Percentiles rank a stretch among this genome's conserved stretches.
phyloP scores from a whole-genome alignment of 108 stramenopile species.

The Nitzschia inconspicua region DNA sequence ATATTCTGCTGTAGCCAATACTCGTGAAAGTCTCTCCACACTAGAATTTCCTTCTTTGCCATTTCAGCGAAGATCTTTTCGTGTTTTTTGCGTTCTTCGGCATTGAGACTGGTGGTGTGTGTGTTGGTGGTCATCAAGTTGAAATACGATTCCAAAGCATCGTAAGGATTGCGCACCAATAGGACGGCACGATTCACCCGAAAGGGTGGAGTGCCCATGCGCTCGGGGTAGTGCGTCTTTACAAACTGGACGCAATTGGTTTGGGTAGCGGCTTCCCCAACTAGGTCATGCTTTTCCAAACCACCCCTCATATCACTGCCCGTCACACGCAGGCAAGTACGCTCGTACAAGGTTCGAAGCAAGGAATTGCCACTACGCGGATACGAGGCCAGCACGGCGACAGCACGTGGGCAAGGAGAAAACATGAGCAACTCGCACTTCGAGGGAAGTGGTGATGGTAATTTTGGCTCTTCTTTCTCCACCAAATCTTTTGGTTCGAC shows the following conservation, averaged over 20 bases:
- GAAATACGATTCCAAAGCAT: constrained; percentile 92
- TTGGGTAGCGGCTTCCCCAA: constrained; percentile 75
- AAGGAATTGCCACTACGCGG: constrained; percentile 81
- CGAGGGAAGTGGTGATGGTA: constrained; percentile 30
- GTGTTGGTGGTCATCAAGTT: constrained; percentile 90
- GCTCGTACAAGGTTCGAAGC: constrained; percentile 74
- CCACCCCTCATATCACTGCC: constrained; percentile 91
- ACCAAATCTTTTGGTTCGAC: not conserved
- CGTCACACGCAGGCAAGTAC: constrained; percentile 68
- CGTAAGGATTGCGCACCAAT: constrained; percentile 90
- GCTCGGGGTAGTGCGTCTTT: constrained; percentile 92
- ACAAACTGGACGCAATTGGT: constrained; percentile 76
- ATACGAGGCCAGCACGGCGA: constrained; percentile 74
- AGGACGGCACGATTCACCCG: constrained; percentile 60
- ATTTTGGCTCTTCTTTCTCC: not conserved
- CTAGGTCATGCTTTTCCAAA: constrained; percentile 65
- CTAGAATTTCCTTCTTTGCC: constrained; percentile 57
- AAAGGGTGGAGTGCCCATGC: constrained; percentile 62
- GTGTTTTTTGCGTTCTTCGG: constrained; percentile 45
- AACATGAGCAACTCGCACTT: constrained; percentile 49
- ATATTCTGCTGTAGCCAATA: constrained; percentile 60
- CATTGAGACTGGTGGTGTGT: constrained; percentile 59
- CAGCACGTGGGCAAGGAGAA: constrained; percentile 54
- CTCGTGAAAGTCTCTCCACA: constrained; percentile 66
- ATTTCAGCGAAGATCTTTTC: constrained; percentile 50